phyloP scores from a whole-genome alignment of 106 monocot species.

The Apostasia ramifera region DNA sequence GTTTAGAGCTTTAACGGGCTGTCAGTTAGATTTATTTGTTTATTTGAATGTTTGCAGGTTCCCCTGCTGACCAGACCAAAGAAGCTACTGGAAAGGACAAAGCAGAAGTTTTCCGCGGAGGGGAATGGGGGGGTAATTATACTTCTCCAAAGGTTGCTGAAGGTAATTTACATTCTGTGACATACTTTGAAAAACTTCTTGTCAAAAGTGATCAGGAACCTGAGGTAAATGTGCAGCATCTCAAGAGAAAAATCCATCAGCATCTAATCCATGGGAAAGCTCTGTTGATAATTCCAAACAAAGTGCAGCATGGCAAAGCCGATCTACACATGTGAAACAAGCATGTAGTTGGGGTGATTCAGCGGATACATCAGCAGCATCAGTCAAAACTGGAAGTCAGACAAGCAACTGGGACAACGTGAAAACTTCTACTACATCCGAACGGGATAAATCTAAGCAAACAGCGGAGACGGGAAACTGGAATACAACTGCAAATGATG shows the following conservation, averaged over 20 bases:
- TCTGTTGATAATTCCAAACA: too few species aligned
- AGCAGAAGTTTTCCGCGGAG: conserved; percentile 1
- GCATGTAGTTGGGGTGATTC: not conserved
- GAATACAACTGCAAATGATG: not conserved
- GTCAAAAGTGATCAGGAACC: not conserved
- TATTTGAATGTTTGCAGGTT: not conserved
- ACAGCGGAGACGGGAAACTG: too few species aligned
- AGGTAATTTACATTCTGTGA: not conserved
- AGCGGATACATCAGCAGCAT: not conserved
- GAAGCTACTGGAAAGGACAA: not conserved
- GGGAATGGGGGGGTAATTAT: not conserved
- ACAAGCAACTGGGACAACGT: not conserved
- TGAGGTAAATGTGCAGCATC: conserved; percentile 1
- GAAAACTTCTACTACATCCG: not conserved
- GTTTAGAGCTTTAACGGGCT: too few species aligned
- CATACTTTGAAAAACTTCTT: not conserved
- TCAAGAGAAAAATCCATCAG: not conserved
- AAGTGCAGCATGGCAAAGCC: not conserved
- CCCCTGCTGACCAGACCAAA: not conserved
- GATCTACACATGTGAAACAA: not conserved
- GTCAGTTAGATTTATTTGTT: not conserved
- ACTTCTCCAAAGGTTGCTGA: conserved; percentile 1
- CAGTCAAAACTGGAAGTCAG: not conserved
- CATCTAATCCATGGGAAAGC: too few species aligned
- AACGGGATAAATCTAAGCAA: too few species aligned